phyloP scores from a whole-genome alignment of 2,329 filamentous ascomycete species.

The Cryphonectria radicalis region DNA sequence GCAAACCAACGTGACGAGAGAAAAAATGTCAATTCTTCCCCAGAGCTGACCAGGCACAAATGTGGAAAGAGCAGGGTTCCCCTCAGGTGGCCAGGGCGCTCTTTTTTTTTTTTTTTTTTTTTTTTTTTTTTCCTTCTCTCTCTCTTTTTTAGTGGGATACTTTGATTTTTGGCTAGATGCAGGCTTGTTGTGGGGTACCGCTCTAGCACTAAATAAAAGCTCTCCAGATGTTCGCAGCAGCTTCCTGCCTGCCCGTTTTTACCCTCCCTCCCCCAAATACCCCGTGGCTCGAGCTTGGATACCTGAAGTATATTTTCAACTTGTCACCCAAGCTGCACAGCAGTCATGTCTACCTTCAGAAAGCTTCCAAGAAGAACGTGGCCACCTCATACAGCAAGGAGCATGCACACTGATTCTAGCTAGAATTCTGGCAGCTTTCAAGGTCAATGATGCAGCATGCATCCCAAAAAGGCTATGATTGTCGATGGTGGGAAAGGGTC shows the following conservation, averaged over 20 bases:
- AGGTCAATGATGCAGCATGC: background rate
- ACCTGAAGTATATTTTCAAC: background rate
- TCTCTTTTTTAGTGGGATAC: background rate
- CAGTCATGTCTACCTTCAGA: background rate
- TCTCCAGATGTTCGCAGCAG: slow-evolving; percentile 1
- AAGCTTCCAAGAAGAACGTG: background rate
- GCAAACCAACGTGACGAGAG: slow-evolving; percentile 10
- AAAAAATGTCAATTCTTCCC: slow-evolving; percentile 16
- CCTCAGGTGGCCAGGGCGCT: slow-evolving; percentile 8
- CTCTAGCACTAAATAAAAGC: background rate
- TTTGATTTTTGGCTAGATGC: background rate
- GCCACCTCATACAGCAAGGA: background rate
- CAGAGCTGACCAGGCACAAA: slow-evolving; percentile 15
- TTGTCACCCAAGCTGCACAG: background rate
- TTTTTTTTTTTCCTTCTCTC: background rate
- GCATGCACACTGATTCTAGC: background rate
- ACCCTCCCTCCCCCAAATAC: background rate
- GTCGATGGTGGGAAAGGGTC: background rate
- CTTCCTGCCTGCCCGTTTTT: background rate
- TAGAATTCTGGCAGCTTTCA: background rate
- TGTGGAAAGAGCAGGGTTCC: slow-evolving; percentile 17
- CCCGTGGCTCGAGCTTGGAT: background rate
- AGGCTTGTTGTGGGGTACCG: background rate
- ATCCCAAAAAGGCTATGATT: background rate
- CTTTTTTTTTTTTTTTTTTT: background rate